Base-by-base conservation (phyloP, 2,329 filamentous ascomycete genomes). In the Neodidymelliopsis sp. region DNA sequence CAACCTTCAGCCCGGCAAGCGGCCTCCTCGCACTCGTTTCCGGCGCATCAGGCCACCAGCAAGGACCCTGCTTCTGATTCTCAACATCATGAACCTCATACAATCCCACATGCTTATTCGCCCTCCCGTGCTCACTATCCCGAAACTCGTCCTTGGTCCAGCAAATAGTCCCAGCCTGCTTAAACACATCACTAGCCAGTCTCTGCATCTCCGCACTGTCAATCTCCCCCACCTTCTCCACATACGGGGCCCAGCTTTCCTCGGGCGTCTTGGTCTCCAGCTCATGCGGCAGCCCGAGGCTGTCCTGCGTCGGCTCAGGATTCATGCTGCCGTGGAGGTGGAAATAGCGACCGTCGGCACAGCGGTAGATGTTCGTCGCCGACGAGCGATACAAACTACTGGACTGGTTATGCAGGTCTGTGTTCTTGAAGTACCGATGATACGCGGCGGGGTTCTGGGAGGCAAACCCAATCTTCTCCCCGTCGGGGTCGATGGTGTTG, bases 311-410 rank as follows among this genome's bases (percentile, higher is more conserved):
- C 2, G 73, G 73, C 3, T 75, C 71, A 0, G 77, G 74, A 45
- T 81, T 78, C 75, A 81, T 75, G 28, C 62, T 67, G 5, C 77
- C 78, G 49, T 81, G 78, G 0, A 77, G 40, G 55, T 80, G 78
- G 57, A 78, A 81, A 56, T 68, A 80, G 13, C 73, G 59, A 0
- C 66, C 73, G 47, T 81, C 77, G 47, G 74, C 75, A 12, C 74
- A 77, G 11, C 67, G 66, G 57, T 80, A 80, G 34, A 81, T 79
- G 42, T 79, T 80, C 0, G 78, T 78, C 10, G 72, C 70, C 2
- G 63, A 57, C 2, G 43, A 53, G 19, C 71, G 66, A 50, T 75
- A 69, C 13, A 51, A 27, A 19, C 38, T 63, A 1, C 45, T 58
- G 11, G 29, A 41, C 5, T 41, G 37, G 5, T 57, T 25, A 39